Conservation (phyloP, 305 asterid species). For the Coffea humblotiana region DNA sequence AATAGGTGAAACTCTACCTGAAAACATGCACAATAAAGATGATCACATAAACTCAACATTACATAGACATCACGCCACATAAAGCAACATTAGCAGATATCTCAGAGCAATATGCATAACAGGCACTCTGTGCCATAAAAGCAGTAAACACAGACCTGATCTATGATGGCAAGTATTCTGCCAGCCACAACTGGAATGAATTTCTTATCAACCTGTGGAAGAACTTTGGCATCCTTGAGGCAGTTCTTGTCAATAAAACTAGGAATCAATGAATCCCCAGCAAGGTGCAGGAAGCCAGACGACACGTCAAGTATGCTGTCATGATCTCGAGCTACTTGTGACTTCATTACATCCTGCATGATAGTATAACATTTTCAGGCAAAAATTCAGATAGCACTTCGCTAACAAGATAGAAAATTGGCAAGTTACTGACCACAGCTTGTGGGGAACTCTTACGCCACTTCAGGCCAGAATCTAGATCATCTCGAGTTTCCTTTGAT, state of each 20-base stretch:
- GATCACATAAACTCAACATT: not conserved
- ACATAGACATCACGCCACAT: not conserved
- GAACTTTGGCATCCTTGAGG: slow-evolving; percentile 79
- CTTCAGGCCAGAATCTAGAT: slow-evolving; percentile 44
- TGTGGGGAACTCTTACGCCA: slow-evolving; percentile 48
- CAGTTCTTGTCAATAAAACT: slow-evolving; percentile 67
- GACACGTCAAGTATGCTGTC: slow-evolving; percentile 65
- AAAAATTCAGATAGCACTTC: slow-evolving; percentile 22
- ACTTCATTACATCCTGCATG: slow-evolving; percentile 38
- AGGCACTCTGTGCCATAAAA: not conserved
- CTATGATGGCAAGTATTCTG: slow-evolving; percentile 72
- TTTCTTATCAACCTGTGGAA: slow-evolving; percentile 90
- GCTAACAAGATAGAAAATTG: slow-evolving; percentile 12
- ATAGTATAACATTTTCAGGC: slow-evolving; percentile 26
- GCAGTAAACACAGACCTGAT: slow-evolving; percentile 56
- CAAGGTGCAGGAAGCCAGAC: slow-evolving; percentile 61
- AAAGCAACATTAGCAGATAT: slow-evolving; percentile 1
- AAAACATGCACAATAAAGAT: not conserved
- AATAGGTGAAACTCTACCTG: not conserved
- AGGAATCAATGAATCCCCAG: slow-evolving; percentile 69
- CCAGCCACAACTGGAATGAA: slow-evolving; percentile 87
- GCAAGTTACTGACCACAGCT: slow-evolving; percentile 44
- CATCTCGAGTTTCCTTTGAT: slow-evolving; percentile 37
- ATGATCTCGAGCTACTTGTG: slow-evolving; percentile 34
- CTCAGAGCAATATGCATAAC: not conserved